Conservation (phyloP, 2,329 filamentous ascomycete genomes). For the Aspergillus pseudoglaucus region DNA sequence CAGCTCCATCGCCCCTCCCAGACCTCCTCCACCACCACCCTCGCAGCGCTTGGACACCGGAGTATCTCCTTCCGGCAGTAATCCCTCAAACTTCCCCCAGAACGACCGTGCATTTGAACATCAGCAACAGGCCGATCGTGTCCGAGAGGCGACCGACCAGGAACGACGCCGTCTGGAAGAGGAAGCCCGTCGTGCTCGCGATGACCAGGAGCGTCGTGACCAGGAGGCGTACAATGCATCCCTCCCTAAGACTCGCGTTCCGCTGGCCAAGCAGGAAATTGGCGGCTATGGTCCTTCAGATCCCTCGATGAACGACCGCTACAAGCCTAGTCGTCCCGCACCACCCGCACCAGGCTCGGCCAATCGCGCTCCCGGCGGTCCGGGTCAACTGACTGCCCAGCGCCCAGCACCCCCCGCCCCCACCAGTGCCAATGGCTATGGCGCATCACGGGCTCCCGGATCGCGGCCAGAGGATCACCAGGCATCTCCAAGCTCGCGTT, state of each 20-base stretch:
- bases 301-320: constrained; percentile 51
- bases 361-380: constrained; percentile 46
- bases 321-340: constrained; percentile 77
- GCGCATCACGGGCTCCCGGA: constrained; percentile 31
- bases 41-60: constrained; percentile 41
- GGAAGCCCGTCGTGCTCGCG: constrained; percentile 43
- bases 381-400: constrained; percentile 59
- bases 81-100: constrained; percentile 38
- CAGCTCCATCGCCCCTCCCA: constrained; percentile 59
- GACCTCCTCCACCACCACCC: constrained; percentile 54
- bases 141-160: constrained; percentile 54
- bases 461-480: constrained; percentile 30
- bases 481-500: constrained; percentile 29
- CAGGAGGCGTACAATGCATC: constrained; percentile 85
- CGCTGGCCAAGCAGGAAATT: constrained; percentile 83
- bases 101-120: constrained; percentile 45
- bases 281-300: constrained; percentile 59
- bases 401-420: constrained; percentile 74
- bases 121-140: constrained; percentile 38
- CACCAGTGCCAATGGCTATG: constrained; percentile 32
- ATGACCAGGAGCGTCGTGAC: constrained; percentile 65
- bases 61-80: constrained; percentile 29
- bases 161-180: constrained; percentile 48
- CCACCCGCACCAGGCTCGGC: constrained; percentile 64
- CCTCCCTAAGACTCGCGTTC: constrained; percentile 71